These are phyloP conservation scores for Pneumocystis jirovecii DNA, from an alignment of 1,139 yeast genomes.

Conservation along the genomic window DNA sequence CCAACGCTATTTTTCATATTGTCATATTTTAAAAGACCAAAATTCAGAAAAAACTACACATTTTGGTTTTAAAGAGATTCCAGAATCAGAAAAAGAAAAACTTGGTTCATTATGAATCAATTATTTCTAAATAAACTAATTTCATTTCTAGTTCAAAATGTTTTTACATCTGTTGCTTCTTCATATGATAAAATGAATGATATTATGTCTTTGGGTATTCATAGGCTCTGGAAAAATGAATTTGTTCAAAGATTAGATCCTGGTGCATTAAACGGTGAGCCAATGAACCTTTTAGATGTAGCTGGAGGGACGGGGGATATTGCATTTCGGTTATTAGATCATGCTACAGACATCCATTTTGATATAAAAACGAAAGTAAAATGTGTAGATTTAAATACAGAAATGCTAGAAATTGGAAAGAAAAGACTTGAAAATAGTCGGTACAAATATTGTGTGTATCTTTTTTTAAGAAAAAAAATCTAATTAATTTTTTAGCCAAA, in stretches of 20 bases:
- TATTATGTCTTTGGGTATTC: conserved; percentile 92
- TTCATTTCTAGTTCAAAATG: conserved; percentile 48
- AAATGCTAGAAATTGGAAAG: conserved; percentile 88
- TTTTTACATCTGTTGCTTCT: conserved; percentile 86
- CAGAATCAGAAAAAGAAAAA: conserved; percentile 67
- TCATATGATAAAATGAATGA: conserved; percentile 95
- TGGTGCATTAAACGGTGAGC: conserved; percentile 38
- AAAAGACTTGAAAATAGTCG: conserved; percentile 37
- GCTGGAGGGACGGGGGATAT: conserved; percentile 99
- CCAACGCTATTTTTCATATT: neutral
- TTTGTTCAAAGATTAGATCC: conserved; percentile 80
- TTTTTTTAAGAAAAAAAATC: conserved; percentile 27
- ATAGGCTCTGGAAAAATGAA: conserved; percentile 87
- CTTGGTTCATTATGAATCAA: conserved; percentile 20
- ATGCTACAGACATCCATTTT: conserved; percentile 64
- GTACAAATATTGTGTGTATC: conserved; percentile 17
- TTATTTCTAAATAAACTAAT: neutral
- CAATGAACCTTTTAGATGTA: conserved; percentile 80
- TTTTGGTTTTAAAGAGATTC: conserved; percentile 81
- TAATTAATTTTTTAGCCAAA: conserved; percentile 30
- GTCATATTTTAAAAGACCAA: neutral
- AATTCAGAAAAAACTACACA: conserved; percentile 37
- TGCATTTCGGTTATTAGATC: conserved; percentile 87
- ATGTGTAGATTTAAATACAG: conserved; percentile 86
- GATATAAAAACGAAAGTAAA: conserved; percentile 73